A percentile compares a stretch with the other conserved stretches of the same genome.
Conservation (phyloP, 2,329 filamentous ascomycete species). For the Chalaropsis thielavioides region DNA sequence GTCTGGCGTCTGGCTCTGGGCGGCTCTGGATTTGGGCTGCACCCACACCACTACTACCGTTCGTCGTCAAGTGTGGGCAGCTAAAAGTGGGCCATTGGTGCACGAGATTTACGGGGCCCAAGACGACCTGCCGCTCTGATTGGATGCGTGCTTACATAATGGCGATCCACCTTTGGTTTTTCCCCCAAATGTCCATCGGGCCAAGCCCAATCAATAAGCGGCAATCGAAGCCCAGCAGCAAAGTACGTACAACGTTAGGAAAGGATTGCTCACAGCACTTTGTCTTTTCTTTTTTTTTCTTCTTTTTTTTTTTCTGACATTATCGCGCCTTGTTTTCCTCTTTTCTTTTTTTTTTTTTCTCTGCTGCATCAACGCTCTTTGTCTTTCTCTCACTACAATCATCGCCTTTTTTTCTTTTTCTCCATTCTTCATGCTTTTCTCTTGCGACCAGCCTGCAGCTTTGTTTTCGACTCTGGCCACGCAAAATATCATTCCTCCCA, state of each 20-base stretch:
- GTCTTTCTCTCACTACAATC: background rate
- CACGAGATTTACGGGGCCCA: constrained; percentile 13
- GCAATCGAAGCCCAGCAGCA: background rate
- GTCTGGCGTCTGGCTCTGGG: background rate
- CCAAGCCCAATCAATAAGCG: constrained; percentile 8
- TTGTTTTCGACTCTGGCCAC: background rate
- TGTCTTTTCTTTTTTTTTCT: background rate
- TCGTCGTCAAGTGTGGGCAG: constrained; percentile 14
- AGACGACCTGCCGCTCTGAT: background rate
- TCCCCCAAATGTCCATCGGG: constrained; percentile 3
- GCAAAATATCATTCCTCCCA: background rate
- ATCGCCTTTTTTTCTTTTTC: background rate
- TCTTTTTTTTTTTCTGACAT: background rate
- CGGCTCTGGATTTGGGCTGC: background rate
- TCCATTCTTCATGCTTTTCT: too few species aligned
- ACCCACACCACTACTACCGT: too few species aligned
- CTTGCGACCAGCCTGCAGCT: too few species aligned
- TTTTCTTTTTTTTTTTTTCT: background rate
- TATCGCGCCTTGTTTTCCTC: background rate
- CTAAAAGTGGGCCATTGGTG: constrained; percentile 16
- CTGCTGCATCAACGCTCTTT: background rate
- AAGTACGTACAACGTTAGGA: background rate
- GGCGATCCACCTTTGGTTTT: background rate
- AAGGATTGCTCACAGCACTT: background rate
- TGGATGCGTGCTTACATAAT: constrained; percentile 10